These are phyloP conservation scores for Fusarium sacchari DNA, from an alignment of 2,329 filamentous ascomycete species.

Conservation along the genomic window DNA sequence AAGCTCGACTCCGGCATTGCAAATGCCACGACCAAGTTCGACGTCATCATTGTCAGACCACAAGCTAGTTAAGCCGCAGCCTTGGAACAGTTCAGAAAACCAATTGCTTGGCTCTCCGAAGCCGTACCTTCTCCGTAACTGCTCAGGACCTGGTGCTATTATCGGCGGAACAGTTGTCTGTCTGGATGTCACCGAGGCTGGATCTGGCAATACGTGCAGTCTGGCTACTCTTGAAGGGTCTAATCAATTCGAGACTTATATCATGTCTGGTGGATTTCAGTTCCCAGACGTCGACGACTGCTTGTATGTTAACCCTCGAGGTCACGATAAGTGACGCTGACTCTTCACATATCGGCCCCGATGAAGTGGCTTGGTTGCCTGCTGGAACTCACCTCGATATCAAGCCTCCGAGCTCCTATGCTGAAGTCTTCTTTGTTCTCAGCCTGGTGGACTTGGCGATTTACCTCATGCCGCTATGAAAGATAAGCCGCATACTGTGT, in stretches of 20 bases:
- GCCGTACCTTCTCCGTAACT: background rate
- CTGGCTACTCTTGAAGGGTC: background rate
- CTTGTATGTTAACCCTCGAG: background rate
- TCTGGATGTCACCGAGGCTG: too few relatives aligned
- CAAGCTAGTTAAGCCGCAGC: background rate
- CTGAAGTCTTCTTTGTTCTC: background rate
- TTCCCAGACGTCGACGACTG: background rate
- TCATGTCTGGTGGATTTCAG: background rate
- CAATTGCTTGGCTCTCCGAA: background rate
- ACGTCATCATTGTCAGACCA: accelerated
- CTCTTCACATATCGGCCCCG: background rate
- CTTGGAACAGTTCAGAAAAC: too few relatives aligned
- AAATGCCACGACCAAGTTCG: background rate
- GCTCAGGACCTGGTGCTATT: background rate
- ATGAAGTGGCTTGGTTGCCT: background rate
- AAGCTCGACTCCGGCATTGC: background rate
- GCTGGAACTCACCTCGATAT: background rate
- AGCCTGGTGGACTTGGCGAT: background rate
- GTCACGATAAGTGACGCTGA: background rate
- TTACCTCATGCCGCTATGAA: background rate
- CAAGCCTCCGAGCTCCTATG: background rate
- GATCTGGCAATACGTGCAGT: background rate
- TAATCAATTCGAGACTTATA: accelerated
- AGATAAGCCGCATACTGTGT: background rate
- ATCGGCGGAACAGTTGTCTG: background rate